Evolutionary conservation across 2,329 filamentous ascomycete species (phyloP), one percentile per base, ranked within the genome.

Genomic region (Capronia coronata): DNA sequence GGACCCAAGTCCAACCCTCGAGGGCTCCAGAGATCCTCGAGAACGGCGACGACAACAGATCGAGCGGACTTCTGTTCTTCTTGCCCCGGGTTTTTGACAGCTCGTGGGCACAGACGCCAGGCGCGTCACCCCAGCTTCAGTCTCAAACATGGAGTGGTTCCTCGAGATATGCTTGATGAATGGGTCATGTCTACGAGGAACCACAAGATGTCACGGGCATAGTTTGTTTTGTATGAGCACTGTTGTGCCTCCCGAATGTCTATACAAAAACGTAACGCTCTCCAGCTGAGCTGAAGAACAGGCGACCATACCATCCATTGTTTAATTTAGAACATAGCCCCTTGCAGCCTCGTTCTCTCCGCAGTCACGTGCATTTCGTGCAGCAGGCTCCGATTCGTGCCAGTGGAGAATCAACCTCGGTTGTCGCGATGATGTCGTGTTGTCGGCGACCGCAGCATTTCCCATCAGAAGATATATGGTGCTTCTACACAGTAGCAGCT

Each of bases 31-130:
- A 30, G 46, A 59, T 43, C 46, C 54, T 37, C 53, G 57, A 48
- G 52, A 59, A 42, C 50, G 50, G n/a, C 48, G 57, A 10, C 51
- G 57, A 14, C 52, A 58, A 37, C 46, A 59, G 44, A 59, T 59
- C 32, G 57, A 59, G 40, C 41, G 57, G 19, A 43, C 53, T 14
- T 56, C 53, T 7, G 46, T 52, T 10, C 38, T 51, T 13, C 37
- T 52, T 30, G 45, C 53, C 2, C 43, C 53, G 4, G 41, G 53
- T n/a, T 14, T 32, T 14, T 38, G 51, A 35, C 11, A 38, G 43
- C n/a, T 25, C 14, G 35, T 56, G 53, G 53, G 19, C 47, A 8
- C 47, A 48, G 10, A 47, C 52, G 5, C 48, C 44, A 8, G 40
- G 40, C 3, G 43, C 50, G 14, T 39, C 47, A 1, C 34, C 14